A percentile compares a stretch with the other conserved stretches of the same genome.
phyloP scores from a whole-genome alignment of 225 moss, liverwort and hornwort species.

The Lunularia cruciata region DNA sequence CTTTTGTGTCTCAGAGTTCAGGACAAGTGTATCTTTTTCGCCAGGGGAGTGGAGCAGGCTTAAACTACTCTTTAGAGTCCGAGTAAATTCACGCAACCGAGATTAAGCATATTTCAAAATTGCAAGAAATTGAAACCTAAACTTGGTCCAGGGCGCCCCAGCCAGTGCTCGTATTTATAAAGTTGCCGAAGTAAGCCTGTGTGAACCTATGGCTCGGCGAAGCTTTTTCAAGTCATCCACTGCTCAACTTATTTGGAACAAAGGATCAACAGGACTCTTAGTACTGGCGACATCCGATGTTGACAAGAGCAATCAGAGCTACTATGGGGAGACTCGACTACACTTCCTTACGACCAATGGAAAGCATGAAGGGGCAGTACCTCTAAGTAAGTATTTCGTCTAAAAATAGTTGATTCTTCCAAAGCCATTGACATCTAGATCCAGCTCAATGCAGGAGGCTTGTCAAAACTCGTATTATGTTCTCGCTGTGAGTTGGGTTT shows the following conservation, averaged over 20 bases:
- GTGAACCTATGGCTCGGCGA: constrained; percentile 70
- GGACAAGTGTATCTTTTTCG: too few relatives aligned
- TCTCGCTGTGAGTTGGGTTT: too few relatives aligned
- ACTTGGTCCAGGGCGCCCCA: constrained; percentile 79
- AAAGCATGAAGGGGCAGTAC: constrained; percentile 88
- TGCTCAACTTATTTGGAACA: constrained; percentile 88
- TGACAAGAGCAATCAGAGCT: constrained; percentile 95
- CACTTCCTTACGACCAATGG: constrained; percentile 86
- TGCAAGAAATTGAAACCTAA: constrained; percentile 18
- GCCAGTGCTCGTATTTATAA: constrained; percentile 84
- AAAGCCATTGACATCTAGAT: too few relatives aligned
- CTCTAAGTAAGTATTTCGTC: constrained; percentile 79
- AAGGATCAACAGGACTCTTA: constrained; percentile 81
- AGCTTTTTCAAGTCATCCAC: constrained; percentile 89
- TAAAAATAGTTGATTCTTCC: too few relatives aligned
- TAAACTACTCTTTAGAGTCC: too few relatives aligned
- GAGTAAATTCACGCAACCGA: too few relatives aligned
- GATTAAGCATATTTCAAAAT: constrained; percentile 1
- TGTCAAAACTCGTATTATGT: too few relatives aligned
- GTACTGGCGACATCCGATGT: constrained; percentile 87
- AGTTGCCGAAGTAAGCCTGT: constrained; percentile 59
- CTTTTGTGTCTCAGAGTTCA: too few relatives aligned
- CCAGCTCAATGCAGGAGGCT: too few relatives aligned
- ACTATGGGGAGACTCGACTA: constrained; percentile 82
- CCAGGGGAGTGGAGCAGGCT: too few relatives aligned